Conservation (phyloP, 345 rosid species). For the Eutrema japonicum region DNA sequence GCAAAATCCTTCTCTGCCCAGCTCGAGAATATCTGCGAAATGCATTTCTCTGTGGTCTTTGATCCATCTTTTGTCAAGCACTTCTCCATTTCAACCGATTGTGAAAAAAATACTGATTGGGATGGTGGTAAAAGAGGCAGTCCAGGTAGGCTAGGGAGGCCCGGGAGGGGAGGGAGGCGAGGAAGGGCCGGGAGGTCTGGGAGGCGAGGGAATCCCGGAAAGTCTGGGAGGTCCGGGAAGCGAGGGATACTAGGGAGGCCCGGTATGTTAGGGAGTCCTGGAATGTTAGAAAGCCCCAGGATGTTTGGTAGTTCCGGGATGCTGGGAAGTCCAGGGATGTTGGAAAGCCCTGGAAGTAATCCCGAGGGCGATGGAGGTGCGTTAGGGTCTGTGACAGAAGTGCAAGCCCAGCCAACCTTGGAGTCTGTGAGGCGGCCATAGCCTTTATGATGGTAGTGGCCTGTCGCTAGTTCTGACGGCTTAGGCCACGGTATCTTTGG, state of each 20-base stretch:
- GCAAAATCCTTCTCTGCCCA: constrained; percentile 3
- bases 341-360: constrained; percentile 12
- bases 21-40: constrained; percentile 18
- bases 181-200: neutral
- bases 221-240: neutral
- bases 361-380: neutral
- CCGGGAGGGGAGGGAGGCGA: constrained; percentile 1
- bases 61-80: constrained; percentile 8
- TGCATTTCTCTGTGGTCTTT: constrained; percentile 1
- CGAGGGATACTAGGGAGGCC: neutral
- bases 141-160: neutral
- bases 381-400: neutral
- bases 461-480: neutral
- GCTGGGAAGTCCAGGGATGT: neutral
- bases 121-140: neutral
- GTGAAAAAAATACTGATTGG: neutral
- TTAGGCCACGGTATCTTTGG: constrained; percentile 6
- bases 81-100: constrained; percentile 8
- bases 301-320: neutral
- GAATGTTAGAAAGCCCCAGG: neutral
- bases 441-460: neutral
- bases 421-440: neutral
- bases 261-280: neutral
- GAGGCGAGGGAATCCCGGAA: neutral
- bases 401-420: constrained; percentile 4